Evolutionary conservation across 2,329 filamentous ascomycete genomes (phyloP).

Genomic region (Alternaria sp.): DNA sequence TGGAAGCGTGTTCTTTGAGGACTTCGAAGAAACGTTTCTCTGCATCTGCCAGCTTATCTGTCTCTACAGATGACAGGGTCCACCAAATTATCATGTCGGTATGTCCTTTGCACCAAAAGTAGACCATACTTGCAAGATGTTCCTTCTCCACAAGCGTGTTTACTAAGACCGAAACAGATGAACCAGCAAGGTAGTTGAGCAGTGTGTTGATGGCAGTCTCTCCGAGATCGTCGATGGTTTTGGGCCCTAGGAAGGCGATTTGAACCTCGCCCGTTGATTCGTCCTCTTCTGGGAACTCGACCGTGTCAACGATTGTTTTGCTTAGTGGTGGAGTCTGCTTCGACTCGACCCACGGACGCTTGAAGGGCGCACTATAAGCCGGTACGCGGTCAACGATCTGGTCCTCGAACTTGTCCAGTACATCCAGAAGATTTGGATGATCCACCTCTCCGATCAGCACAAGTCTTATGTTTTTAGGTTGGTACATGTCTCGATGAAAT

Average conservation of each 20-base stretch:
- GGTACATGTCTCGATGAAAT: constrained; percentile 97
- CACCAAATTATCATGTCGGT: constrained; percentile 88
- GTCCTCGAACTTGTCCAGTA: constrained; percentile 88
- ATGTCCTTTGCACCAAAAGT: constrained; percentile 79
- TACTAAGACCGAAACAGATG: constrained; percentile 90
- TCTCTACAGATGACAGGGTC: constrained; percentile 85
- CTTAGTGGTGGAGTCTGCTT: constrained; percentile 76
- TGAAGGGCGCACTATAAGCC: constrained; percentile 76
- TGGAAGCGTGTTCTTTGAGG: constrained; percentile 79
- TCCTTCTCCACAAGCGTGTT: constrained; percentile 94
- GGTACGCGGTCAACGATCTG: constrained; percentile 86
- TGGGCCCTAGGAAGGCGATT: constrained; percentile 86
- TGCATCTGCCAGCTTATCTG: constrained; percentile 82
- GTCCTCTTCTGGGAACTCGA: constrained; percentile 96
- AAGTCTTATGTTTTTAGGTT: constrained; percentile 92
- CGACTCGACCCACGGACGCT: constrained; percentile 90
- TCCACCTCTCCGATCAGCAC: constrained; percentile 93
- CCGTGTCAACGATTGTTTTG: constrained; percentile 76
- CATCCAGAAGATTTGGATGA: constrained; percentile 78
- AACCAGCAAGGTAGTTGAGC: constrained; percentile 88
- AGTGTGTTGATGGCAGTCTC: constrained; percentile 80
- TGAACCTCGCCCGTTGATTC: constrained; percentile 90
- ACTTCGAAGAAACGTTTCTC: constrained; percentile 87
- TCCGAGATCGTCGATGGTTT: constrained; percentile 71
- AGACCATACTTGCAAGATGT: constrained; percentile 86